Evolutionary conservation across 148 eudicot genomes (phyloP).

Genomic region (Cornus florida): DNA sequence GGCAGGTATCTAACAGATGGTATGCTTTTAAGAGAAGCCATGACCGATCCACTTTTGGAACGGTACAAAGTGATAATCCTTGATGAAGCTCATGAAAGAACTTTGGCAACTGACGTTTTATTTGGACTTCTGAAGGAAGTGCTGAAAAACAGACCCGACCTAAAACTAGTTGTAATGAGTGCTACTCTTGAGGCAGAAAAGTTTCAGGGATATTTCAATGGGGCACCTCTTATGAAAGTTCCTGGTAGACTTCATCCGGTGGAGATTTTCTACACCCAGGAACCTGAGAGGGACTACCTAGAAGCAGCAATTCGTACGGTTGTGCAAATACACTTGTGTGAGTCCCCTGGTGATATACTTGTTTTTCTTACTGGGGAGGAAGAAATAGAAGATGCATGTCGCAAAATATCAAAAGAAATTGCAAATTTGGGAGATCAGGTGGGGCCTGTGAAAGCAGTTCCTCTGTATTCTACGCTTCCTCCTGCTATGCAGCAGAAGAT

Average conservation of each 20-base stretch:
- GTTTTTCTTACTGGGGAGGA: slow-evolving; percentile 78
- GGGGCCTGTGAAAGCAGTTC: slow-evolving; percentile 58
- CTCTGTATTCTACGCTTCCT: slow-evolving; percentile 71
- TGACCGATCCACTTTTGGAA: slow-evolving; percentile 90
- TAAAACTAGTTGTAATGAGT: slow-evolving; percentile 91
- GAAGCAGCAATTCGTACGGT: slow-evolving; percentile 73
- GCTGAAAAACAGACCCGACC: slow-evolving; percentile 67
- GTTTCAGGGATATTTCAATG: slow-evolving; percentile 74
- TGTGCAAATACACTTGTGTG: not conserved
- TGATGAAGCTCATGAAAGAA: slow-evolving; percentile 96
- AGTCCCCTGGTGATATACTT: slow-evolving; percentile 36
- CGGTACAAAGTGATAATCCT: slow-evolving; percentile 81
- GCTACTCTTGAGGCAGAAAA: slow-evolving; percentile 97
- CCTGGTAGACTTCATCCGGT: slow-evolving; percentile 95
- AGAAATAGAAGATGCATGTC: slow-evolving; percentile 73
- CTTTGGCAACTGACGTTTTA: slow-evolving; percentile 83
- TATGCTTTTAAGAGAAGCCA: slow-evolving; percentile 95
- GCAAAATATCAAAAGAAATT: slow-evolving; percentile 47
- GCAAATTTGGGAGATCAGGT: slow-evolving; percentile 52
- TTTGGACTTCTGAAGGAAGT: slow-evolving; percentile 95
- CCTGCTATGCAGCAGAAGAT: slow-evolving; percentile 77
- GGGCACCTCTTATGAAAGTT: slow-evolving; percentile 90
- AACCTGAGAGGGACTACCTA: slow-evolving; percentile 83
- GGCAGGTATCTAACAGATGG: slow-evolving; percentile 89
- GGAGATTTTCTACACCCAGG: slow-evolving; percentile 83